These are phyloP conservation scores for Heritiera littoralis DNA, from an alignment of 345 rosid species.

Conservation along the genomic window DNA sequence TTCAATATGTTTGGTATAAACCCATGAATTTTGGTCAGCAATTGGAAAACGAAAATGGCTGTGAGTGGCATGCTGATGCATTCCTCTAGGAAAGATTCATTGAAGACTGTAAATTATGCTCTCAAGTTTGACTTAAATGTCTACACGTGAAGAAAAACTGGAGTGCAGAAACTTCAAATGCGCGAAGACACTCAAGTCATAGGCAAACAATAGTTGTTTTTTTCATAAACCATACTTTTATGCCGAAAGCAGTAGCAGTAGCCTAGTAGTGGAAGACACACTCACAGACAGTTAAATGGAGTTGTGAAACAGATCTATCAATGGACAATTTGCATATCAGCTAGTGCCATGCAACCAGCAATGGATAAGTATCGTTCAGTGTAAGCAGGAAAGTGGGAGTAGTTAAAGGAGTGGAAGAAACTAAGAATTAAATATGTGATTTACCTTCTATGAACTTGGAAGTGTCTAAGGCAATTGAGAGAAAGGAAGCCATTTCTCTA, in stretches of 20 bases:
- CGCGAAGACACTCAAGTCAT: neutral
- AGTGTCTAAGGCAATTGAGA: neutral
- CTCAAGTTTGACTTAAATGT: slow-evolving; percentile 41
- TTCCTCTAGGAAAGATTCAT: slow-evolving; percentile 25
- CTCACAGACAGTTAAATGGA: slow-evolving; percentile 28
- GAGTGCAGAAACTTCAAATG: slow-evolving; percentile 5
- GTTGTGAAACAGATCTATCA: slow-evolving; percentile 27
- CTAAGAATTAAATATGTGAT: neutral
- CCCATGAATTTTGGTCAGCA: slow-evolving; percentile 30
- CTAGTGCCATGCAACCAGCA: slow-evolving; percentile 13
- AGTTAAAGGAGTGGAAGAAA: neutral
- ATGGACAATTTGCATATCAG: slow-evolving; percentile 7
- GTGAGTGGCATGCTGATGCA: slow-evolving; percentile 38
- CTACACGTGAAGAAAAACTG: slow-evolving; percentile 27
- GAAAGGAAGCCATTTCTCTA: neutral
- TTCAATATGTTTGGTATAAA: slow-evolving; percentile 49
- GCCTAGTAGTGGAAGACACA: slow-evolving; percentile 27
- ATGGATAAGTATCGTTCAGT: slow-evolving; percentile 2
- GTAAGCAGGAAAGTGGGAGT: slow-evolving; percentile 13
- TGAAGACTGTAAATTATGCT: slow-evolving; percentile 17
- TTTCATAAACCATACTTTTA: slow-evolving; percentile 11
- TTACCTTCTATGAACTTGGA: too few species aligned
- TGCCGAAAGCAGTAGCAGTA: slow-evolving; percentile 22
- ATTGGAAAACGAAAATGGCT: slow-evolving; percentile 14
- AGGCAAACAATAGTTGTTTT: slow-evolving; percentile 8